phyloP scores from a whole-genome alignment of 306 rosid species.

The Abrus pulchellus region DNA sequence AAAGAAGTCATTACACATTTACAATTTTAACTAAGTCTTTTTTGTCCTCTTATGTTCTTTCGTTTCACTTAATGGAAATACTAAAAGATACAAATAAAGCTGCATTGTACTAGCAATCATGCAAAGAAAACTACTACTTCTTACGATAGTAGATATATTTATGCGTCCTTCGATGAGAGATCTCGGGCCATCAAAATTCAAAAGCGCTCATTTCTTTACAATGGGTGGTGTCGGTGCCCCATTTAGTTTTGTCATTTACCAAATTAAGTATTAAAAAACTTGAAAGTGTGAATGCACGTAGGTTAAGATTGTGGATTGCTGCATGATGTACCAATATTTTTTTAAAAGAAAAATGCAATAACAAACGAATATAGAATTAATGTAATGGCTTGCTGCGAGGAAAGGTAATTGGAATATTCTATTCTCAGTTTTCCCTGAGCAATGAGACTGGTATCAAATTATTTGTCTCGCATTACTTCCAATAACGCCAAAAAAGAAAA shows the following conservation, averaged over 20 bases:
- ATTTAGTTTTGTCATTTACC: background rate
- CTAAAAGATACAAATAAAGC: no score
- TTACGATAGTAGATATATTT: background rate
- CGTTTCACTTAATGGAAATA: no score
- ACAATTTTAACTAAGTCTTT: no score
- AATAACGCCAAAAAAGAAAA: slow-evolving; percentile 24
- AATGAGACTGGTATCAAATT: background rate
- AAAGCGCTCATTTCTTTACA: background rate
- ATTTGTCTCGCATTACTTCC: background rate
- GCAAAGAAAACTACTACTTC: background rate
- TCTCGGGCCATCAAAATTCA: background rate
- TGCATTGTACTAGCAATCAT: background rate
- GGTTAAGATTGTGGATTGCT: background rate
- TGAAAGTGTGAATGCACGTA: background rate
- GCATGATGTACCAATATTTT: background rate
- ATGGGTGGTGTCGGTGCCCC: slow-evolving; percentile 35
- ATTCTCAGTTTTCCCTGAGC: slow-evolving; percentile 30
- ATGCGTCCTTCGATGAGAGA: background rate
- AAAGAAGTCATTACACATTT: no score
- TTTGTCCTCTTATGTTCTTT: no score
- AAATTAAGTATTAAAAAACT: background rate
- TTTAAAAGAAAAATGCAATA: background rate
- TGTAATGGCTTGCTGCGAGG: slow-evolving; percentile 37
- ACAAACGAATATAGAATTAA: slow-evolving; percentile 18
- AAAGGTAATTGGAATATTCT: slow-evolving; percentile 45